phyloP scores from a whole-genome alignment of 2,329 filamentous ascomycete genomes.

The Meredithiella fracta region DNA sequence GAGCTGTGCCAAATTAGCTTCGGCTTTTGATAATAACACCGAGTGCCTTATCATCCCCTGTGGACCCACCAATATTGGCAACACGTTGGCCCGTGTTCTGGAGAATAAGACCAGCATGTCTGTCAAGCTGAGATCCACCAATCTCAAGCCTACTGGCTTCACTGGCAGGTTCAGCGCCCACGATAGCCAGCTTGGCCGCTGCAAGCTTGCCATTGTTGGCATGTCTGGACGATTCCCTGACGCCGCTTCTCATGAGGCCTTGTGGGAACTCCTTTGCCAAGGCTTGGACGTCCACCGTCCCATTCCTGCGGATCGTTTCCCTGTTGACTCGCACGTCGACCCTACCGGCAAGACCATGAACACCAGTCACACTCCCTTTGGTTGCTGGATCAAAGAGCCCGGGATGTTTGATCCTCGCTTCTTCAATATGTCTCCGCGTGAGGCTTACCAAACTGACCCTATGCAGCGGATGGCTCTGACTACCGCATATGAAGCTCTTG shows the following conservation, averaged over 20 bases:
- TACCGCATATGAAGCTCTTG: slow-evolving; percentile 65
- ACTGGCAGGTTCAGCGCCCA: slow-evolving; percentile 29
- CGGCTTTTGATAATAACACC: slow-evolving; percentile 21
- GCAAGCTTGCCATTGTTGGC: slow-evolving; percentile 72
- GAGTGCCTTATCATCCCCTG: slow-evolving; percentile 32
- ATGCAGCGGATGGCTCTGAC: slow-evolving; percentile 57
- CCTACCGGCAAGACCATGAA: slow-evolving; percentile 51
- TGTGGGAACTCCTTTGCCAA: slow-evolving; percentile 51
- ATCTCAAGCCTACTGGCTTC: slow-evolving; percentile 22
- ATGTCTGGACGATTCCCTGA: slow-evolving; percentile 30
- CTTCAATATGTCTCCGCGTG: slow-evolving; percentile 71
- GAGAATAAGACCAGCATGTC: slow-evolving; percentile 27
- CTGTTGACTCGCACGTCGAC: slow-evolving; percentile 49
- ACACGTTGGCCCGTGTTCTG: slow-evolving; percentile 29
- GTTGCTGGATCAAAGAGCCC: slow-evolving; percentile 53
- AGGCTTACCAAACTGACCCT: slow-evolving; percentile 60
- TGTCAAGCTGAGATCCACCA: slow-evolving; percentile 25
- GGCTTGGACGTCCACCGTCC: slow-evolving; percentile 49
- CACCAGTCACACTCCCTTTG: slow-evolving; percentile 52
- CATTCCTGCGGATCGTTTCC: slow-evolving; percentile 50
- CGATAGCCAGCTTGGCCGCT: slow-evolving; percentile 28
- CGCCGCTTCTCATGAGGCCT: slow-evolving; percentile 23
- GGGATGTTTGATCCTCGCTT: slow-evolving; percentile 61
- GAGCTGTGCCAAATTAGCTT: slow-evolving; percentile 29
- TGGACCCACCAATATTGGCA: slow-evolving; percentile 31